Evolutionary conservation across 1,139 yeast genomes (phyloP).

Genomic region (Hyphopichia wangnamkhiaoensis): DNA sequence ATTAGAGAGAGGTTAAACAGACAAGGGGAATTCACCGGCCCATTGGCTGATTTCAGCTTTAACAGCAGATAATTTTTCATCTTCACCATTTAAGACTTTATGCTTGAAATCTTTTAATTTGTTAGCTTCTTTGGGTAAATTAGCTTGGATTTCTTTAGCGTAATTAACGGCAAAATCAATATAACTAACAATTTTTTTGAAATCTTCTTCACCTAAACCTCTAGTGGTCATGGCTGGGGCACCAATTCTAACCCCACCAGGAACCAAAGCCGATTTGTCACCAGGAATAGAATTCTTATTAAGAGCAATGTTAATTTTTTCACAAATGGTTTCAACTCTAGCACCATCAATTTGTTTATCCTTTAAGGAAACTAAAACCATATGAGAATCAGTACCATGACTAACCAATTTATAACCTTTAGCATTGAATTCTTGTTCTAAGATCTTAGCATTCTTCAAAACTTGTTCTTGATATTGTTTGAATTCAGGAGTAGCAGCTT

Average conservation of each 20-base stretch:
- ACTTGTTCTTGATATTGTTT: conserved; percentile 88
- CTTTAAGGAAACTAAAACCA: conserved; percentile 87
- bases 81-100: conserved; percentile 68
- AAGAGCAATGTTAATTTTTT: conserved; percentile 91
- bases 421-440: conserved; percentile 70
- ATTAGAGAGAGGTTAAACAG: conserved; percentile 45
- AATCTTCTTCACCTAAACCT: conserved; percentile 88
- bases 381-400: conserved; percentile 94
- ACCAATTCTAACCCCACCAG: conserved; percentile 98
- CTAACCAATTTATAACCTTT: conserved; percentile 84
- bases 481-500: conserved; percentile 90
- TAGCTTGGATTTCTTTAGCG: conserved; percentile 73
- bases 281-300: conserved; percentile 98
- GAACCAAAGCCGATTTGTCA: conserved; percentile 95
- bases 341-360: conserved; percentile 96
- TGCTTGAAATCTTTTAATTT: conserved; percentile 92
- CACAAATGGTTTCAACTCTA: conserved; percentile 93
- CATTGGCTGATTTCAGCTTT: conserved; percentile 83
- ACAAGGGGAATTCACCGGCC: conserved; percentile 94
- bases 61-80: conserved; percentile 59
- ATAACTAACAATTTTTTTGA: conserved; percentile 76
- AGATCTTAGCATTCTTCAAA: conserved; percentile 81
- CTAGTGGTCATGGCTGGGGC: conserved; percentile 99
- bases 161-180: conserved; percentile 81
- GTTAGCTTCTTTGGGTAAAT: conserved; percentile 83